A percentile compares a stretch with the other conserved stretches of the same genome.
Conservation (phyloP, 176 grass and related monocot genomes). For the Calamus simplicifolius region DNA sequence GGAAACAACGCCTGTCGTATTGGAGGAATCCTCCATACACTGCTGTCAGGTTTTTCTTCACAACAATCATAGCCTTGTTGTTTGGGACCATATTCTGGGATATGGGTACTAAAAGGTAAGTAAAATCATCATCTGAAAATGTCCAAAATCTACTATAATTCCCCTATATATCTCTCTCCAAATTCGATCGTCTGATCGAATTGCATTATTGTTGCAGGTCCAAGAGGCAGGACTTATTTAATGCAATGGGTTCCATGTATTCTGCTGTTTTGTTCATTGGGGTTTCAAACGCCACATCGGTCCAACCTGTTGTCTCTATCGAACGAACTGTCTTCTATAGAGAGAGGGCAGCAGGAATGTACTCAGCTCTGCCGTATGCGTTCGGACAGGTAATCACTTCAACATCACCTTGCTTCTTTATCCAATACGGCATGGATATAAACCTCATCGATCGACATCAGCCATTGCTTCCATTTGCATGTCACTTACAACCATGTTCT, state of each 20-base stretch:
- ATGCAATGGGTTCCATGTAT: slow-evolving; percentile 92
- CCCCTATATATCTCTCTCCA: too few species aligned
- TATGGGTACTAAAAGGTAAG: slow-evolving; percentile 58
- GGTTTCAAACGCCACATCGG: slow-evolving; percentile 46
- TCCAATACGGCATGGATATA: too few species aligned
- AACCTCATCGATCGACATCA: too few species aligned
- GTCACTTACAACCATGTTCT: neutral
- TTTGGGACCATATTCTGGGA: slow-evolving; percentile 92
- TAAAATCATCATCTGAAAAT: neutral
- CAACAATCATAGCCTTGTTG: slow-evolving; percentile 51
- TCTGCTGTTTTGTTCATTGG: slow-evolving; percentile 71
- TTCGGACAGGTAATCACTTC: slow-evolving; percentile 56
- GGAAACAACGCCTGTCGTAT: slow-evolving; percentile 79
- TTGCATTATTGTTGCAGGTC: slow-evolving; percentile 26
- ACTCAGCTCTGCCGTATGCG: slow-evolving; percentile 75
- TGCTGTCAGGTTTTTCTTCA: slow-evolving; percentile 71
- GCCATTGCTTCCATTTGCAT: too few species aligned
- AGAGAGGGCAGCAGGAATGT: slow-evolving; percentile 77
- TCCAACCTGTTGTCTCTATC: slow-evolving; percentile 66
- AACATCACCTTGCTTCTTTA: neutral
- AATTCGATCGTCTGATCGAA: neutral
- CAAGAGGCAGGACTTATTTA: slow-evolving; percentile 61
- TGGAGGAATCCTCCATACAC: slow-evolving; percentile 96
- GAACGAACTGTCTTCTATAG: slow-evolving; percentile 83
- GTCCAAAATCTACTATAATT: too few species aligned